Base-by-base conservation (phyloP, 371 early-diverging fungal species). In the Mortierella sp. region DNA sequence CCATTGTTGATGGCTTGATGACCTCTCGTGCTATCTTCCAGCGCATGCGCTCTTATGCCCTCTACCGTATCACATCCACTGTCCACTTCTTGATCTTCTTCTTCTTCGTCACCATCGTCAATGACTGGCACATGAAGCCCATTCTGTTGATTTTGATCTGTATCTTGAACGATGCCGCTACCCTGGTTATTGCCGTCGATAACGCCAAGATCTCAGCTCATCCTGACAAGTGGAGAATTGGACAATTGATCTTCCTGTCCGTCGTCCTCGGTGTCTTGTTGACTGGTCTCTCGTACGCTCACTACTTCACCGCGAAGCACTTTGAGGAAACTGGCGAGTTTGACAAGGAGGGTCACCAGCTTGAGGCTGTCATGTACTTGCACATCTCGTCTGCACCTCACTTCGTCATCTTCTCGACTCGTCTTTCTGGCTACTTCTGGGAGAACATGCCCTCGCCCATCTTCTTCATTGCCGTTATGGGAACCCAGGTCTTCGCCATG, bases 331-430 rank as follows among this genome's bases (percentile, higher is more conserved):
- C 71, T 53, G 80, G 80, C 48, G 28, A 54, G 3, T 38, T 42
- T 18, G 41, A 46, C 26, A 43, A 54, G 0, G 49, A 23, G 14
- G 42, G 54, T 8, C 66, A 80, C 52, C 62, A 80, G 57, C 79
- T 91, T 62, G 80, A 91, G 69, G 83, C 91, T 50, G 86, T 94
- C 82, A 93, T 94, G 86, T 94, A 94, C 82, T 85, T 94, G 48
- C 90, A 94, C 74, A 90, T 94, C 62, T 93, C 93, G 13, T 93
- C 90, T 12, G 91, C 91, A 57, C 97, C 97, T 51, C 96, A 97
- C 82, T 97, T 97, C 84, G 93, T 95, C 28, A 97, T 97, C 79
- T 97, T 97, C 80, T 94, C 95, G 19, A 97, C 97, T 9, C 90
- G 97, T 65, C 80, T 96, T 18, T 84, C 91, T n/a, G 89, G 90